Evolutionary conservation across 768 basidiomycete species (phyloP), one percentile per base, ranked within the genome.

Genomic region (Pulveroboletus sp.): DNA sequence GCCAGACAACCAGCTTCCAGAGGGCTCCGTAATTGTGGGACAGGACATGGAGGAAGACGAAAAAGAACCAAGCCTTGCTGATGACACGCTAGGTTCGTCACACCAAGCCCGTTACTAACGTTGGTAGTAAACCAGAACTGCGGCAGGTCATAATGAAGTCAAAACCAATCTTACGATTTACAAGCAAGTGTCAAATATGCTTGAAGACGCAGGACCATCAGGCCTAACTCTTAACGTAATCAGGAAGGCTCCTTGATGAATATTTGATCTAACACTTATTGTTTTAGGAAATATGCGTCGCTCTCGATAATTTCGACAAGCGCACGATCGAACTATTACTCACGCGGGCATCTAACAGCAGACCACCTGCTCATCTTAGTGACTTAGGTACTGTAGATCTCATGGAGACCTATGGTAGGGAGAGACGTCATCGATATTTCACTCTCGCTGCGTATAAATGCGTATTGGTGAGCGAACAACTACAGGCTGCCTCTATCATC

Each of bases 341-440:
- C 27, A 75, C 77, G 14, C 80, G 87, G 37, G 80, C 87, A 19
- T 83, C 83, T 55, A 83, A 76, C 59, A 73, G 62, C 50, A 73
- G 72, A 10, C 81, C 84, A 13, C 91, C 91, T 5, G 51, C 78
- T 6, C 90, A 92, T 64, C 77, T 94, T 13, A 72, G 73, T 43
- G 87, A 93, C 63, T 72, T 89, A 34, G 77, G 81, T 23, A 78
- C 90, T 42, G 77, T 78, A 19, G 79, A 82, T 32, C 65, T 90
- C 24, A 85, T 86, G 77, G 94, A 97, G 68, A 90, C 82, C 1
- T 75, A 77, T 53, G 90, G 90, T 5, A 82, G 92, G 31, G 90
- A 97, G 69, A 84, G 92, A 24, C 85, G 91, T 20, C 82, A 91
- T 63, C 78, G 91, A 53, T 91, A 91, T 62, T 94, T 82, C 70